Conservation (phyloP, 345 rosid species). For the Salix suchowensis region DNA sequence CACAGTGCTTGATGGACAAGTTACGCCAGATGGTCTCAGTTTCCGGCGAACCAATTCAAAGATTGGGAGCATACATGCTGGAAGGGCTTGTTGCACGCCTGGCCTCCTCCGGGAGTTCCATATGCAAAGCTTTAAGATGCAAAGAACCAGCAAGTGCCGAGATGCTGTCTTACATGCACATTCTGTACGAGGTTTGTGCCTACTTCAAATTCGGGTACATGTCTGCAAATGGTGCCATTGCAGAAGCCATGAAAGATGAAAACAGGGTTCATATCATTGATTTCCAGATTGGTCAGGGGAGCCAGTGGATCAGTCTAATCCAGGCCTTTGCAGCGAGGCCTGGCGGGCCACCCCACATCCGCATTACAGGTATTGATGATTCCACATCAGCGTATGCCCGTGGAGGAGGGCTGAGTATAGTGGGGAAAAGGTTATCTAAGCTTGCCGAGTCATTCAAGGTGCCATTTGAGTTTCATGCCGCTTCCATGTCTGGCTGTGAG, state of each 20-base stretch:
- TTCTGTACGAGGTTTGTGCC: constrained; percentile 84
- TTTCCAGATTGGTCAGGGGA: constrained; percentile 86
- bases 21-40: constrained; percentile 76
- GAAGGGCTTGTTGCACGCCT: constrained; percentile 89
- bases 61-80: constrained; percentile 88
- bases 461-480: constrained; percentile 80
- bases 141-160: constrained; percentile 70
- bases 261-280: constrained; percentile 76
- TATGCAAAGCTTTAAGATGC: constrained; percentile 61
- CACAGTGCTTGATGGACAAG: constrained; percentile 64
- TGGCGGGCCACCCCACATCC: constrained; percentile 77
- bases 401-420: constrained; percentile 61
- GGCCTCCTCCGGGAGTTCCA: constrained; percentile 76
- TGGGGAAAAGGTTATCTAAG: constrained; percentile 53
- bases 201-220: constrained; percentile 91
- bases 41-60: constrained; percentile 92
- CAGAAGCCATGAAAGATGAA: constrained; percentile 92
- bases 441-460: constrained; percentile 63
- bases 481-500: constrained; percentile 48
- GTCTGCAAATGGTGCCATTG: constrained; percentile 95
- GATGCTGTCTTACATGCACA: constrained; percentile 67
- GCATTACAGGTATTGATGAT: constrained; percentile 75
- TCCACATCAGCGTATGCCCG: constrained; percentile 82
- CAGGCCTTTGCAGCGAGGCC: constrained; percentile 95
- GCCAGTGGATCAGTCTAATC: constrained; percentile 82